Percentiles rank a stretch among this genome's conserved stretches.
Evolutionary conservation across 768 basidiomycete genomes (phyloP).

Genomic region (Zangia roseola): DNA sequence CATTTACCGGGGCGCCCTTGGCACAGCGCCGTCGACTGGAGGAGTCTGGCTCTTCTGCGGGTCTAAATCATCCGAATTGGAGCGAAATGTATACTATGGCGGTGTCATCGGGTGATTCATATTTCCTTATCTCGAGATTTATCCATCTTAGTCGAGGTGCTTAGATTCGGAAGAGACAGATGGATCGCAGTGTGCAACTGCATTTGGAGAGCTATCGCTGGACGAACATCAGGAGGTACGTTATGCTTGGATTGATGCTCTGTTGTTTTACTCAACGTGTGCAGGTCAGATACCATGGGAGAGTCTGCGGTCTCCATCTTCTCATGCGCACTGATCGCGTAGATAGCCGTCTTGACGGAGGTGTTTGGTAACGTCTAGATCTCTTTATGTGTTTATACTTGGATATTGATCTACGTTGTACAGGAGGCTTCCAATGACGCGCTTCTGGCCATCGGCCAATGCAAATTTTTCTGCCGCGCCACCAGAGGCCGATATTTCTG

Average conservation of each 20-base stretch:
- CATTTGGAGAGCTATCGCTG: slow-evolving; percentile 68
- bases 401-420: slow-evolving; percentile 15
- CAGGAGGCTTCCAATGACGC: slow-evolving; percentile 73
- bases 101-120: slow-evolving; percentile 29
- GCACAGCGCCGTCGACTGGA: slow-evolving; percentile 49
- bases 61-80: slow-evolving; percentile 45
- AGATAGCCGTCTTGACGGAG: slow-evolving; percentile 66
- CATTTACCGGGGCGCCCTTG: slow-evolving; percentile 35
- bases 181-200: slow-evolving; percentile 47
- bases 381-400: background rate
- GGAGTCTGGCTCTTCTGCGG: slow-evolving; percentile 13
- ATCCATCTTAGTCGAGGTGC: too few relatives aligned
- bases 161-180: slow-evolving; percentile 38
- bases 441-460: slow-evolving; percentile 66
- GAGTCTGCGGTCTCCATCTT: slow-evolving; percentile 72
- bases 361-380: slow-evolving; percentile 52
- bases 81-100: slow-evolving; percentile 61
- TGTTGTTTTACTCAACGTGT: slow-evolving; percentile 11
- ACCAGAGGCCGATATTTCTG: slow-evolving; percentile 43
- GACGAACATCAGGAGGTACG: slow-evolving; percentile 73
- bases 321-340: slow-evolving; percentile 64
- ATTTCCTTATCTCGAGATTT: too few relatives aligned
- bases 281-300: slow-evolving; percentile 83
- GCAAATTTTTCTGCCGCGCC: slow-evolving; percentile 37
- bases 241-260: background rate